Conservation (phyloP, 2,329 filamentous ascomycete genomes). For the Cladobotryum mycophilum region DNA sequence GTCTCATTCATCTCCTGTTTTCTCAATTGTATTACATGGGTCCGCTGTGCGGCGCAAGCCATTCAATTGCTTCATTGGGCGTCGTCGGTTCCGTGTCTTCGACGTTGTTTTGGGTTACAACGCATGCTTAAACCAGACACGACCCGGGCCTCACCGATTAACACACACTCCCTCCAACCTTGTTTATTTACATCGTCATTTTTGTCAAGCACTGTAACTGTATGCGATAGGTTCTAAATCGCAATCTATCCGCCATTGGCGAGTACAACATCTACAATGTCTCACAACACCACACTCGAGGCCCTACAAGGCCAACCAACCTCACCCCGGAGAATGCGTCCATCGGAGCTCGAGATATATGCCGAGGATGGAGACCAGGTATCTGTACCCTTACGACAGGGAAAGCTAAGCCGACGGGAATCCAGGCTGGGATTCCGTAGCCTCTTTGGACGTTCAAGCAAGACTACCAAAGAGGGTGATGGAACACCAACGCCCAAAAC, state of each 20-base stretch:
- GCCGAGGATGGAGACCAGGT: conserved; percentile 4
- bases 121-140: background rate
- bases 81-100: no score
- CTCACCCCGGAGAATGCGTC: conserved; percentile 1
- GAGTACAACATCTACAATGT: conserved; percentile 20
- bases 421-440: conserved; percentile 46
- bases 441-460: conserved; percentile 44
- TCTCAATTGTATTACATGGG: background rate
- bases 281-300: conserved; percentile 13
- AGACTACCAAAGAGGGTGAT: conserved; percentile 29
- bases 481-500: conserved; percentile 24
- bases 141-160: background rate
- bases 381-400: conserved; percentile 34
- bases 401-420: conserved; percentile 41
- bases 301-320: conserved; percentile 10
- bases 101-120: no score
- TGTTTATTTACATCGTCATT: background rate
- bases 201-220: background rate
- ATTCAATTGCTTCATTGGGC: no score
- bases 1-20: background rate
- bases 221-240: background rate
- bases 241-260: no score
- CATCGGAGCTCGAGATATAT: conserved; percentile 3
- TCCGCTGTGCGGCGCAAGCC: background rate
- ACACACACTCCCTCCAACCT: background rate